These are phyloP conservation scores for Trichophyton benhamiae DNA, from an alignment of 2,329 filamentous ascomycete genomes.

Conservation along the genomic window DNA sequence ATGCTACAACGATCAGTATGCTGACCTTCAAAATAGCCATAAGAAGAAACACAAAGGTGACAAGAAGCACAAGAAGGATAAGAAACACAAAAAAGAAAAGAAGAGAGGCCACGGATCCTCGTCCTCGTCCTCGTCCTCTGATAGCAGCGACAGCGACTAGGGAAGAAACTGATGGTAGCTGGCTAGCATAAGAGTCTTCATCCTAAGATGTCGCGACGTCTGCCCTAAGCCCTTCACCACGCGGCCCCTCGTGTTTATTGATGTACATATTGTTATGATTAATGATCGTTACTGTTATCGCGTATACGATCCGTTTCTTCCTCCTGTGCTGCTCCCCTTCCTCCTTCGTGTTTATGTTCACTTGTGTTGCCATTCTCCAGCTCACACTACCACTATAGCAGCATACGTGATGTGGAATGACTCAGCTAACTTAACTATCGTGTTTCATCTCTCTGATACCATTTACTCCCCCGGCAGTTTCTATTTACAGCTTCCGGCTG, in stretches of 20 bases:
- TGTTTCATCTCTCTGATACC: not conserved
- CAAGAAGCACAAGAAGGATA: slow-evolving; percentile 18
- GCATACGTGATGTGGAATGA: not conserved
- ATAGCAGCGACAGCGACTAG: slow-evolving; percentile 14
- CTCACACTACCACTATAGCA: not conserved
- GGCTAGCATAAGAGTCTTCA: not conserved
- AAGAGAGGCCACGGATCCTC: not conserved
- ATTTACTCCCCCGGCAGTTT: not conserved
- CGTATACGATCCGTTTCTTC: not conserved
- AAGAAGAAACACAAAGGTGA: slow-evolving; percentile 20
- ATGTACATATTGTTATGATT: slow-evolving; percentile 3
- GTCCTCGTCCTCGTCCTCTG: not conserved
- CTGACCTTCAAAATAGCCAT: slow-evolving; percentile 9
- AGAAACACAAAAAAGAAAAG: slow-evolving; percentile 11
- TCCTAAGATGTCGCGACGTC: not conserved
- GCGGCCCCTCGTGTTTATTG: not conserved
- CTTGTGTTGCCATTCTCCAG: not conserved
- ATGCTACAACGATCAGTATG: not conserved
- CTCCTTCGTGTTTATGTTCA: not conserved
- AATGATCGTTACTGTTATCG: not conserved
- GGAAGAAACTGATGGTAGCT: not conserved
- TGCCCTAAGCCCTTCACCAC: not conserved
- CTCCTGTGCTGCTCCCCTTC: not conserved
- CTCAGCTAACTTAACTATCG: not conserved
- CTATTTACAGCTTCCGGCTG: not conserved